Percentiles rank a stretch among this genome's conserved stretches.
phyloP scores from a whole-genome alignment of 208 protist genomes.

The Acanthamoeba polyphaga region DNA sequence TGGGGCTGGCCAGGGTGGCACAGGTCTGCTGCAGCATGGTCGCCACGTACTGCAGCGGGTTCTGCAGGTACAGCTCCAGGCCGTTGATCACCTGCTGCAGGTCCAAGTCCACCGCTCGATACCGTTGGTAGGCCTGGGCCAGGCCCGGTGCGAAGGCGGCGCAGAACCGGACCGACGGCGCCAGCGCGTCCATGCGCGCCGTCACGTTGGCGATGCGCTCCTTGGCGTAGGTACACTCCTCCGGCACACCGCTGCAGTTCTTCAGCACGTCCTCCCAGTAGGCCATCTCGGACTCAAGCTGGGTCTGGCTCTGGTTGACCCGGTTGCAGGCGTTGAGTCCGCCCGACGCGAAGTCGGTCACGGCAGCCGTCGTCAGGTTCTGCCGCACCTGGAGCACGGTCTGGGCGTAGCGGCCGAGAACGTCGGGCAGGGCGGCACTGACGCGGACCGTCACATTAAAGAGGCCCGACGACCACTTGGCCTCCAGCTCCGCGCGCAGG shows the following conservation, averaged over 20 bases:
- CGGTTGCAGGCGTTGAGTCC: neutral
- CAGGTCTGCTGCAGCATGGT: neutral
- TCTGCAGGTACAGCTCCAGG: neutral
- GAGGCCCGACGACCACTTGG: neutral
- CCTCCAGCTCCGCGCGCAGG: neutral
- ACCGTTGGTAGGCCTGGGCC: neutral
- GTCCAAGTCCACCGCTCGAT: neutral
- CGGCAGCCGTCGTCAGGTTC: neutral
- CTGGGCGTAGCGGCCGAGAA: neutral
- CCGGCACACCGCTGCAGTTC: neutral
- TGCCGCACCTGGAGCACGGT: neutral
- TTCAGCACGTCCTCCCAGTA: neutral
- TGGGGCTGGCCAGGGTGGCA: neutral
- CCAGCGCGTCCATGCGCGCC: neutral
- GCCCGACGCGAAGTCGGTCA: neutral
- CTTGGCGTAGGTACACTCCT: neutral
- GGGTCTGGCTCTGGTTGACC: neutral
- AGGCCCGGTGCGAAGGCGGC: neutral
- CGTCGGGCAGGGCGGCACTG: neutral
- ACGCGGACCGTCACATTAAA: neutral
- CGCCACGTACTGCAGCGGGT: neutral
- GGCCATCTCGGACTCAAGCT: neutral
- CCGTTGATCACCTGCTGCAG: neutral
- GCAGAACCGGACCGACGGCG: neutral
- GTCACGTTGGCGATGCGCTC: slow-evolving; percentile 5